Evolutionary conservation across 306 rosid genomes (phyloP), one percentile per base, ranked within the genome.

Genomic region (Glycyrrhiza uralensis): DNA sequence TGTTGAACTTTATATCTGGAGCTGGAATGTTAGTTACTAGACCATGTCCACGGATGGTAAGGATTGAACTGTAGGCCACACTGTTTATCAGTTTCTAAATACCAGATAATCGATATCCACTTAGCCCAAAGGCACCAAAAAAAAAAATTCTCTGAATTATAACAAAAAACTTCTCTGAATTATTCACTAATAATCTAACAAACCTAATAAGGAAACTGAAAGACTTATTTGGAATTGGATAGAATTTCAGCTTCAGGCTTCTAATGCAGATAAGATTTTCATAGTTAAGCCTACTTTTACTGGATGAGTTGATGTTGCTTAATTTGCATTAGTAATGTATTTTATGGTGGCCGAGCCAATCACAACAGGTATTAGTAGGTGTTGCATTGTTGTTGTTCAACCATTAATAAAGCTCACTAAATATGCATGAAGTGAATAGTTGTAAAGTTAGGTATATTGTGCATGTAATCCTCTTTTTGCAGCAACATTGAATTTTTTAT

Each of bases 241-340:
- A 56, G 14, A 32, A 17, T 60, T 74, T 68, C 68, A 15, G 54
- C 23, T 42, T 32, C 33, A 9, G 67, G 70, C 32, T 45, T 46
- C 56, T 79, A 66, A 66, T 47, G 58, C 57, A 33, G 23, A 72
- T 26, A 30, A 19, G 11, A 45, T 9, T 44, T 64, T 79, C 46
- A 64, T 45, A 41, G 64, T 58, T 45, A 45, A 18, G 41, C 52
- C 23, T 35, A 46, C 46, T 65, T 63, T 20, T 65, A 28, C 49
- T 35, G 64, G 57, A 23, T 72, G 70, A 24, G 79, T 57, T 35
- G 47, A 14, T 47, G 39, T 79, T 47, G 44, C 82, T 33, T 32
- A 56, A 35, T 56, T 71, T 56, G 47, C 15, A 11, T 41, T 61
- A 32, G 12, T 79, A 15, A 36, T 46, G 47, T 30, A 8, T 66